Evolutionary conservation across 2,329 filamentous ascomycete species (phyloP), one percentile per base, ranked within the genome.

Genomic region (Cadophora luteo-olivacea): DNA sequence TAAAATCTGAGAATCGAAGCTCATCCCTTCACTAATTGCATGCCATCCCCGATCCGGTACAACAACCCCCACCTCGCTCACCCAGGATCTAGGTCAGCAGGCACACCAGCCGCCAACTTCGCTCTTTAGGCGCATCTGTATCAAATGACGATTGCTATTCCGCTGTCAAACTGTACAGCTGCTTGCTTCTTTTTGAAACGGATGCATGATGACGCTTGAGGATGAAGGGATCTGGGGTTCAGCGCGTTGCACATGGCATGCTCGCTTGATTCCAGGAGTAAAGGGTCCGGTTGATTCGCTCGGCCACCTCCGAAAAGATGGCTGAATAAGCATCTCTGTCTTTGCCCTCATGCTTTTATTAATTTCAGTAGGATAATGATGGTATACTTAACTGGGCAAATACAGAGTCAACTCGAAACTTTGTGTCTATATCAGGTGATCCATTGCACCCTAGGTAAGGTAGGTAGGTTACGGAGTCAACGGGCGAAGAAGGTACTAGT

Each of bases 191-290:
- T 16, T 16, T 19, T 55, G 52, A 55, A 55, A 55, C 52, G 11
- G 52, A 33, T 55, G 52, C 52, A 55, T 33, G 52, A 55, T 55
- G 52, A 55, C 52, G 52, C 52, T 55, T 55, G 33, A 3, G 52
- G 29, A 33, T 19, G 52, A 11, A 49, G n/a, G 45, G 19, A 19
- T 45, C 41, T 45, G 41, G 41, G 41, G 6, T 45, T 45, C 41
- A 45, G 41, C 2, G 6, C 24, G n/a, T 25, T 52, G 49, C 51
- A 54, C 29, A 33, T 55, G 52, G 12, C 52, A 36, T 32, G 52
- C 32, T 55, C 52, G 52, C 25, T 32, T 55, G 29, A 55, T 45
- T 45, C 41, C 41, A 16, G 41, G 41, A 45, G 12, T 5, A 16
- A 45, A 38, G 14, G 41, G 41, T 45, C 41, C 41, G 41, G 29